These are phyloP conservation scores for Phaeosphaeria sp. DNA, from an alignment of 2,329 filamentous ascomycete genomes.

Conservation along the genomic window DNA sequence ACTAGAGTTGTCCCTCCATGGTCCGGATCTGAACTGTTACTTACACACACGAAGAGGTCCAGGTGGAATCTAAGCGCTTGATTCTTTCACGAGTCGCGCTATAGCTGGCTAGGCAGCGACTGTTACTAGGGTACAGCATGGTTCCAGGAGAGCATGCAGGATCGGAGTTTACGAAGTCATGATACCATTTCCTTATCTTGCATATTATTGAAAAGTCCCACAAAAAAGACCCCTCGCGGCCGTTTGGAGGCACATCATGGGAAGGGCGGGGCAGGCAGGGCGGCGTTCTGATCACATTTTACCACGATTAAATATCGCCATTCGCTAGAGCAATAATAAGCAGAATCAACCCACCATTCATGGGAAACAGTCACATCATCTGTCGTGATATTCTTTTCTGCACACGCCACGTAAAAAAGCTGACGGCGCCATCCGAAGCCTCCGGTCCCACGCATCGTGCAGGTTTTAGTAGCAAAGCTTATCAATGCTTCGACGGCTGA, in stretches of 20 bases:
- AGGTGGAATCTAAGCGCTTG: not conserved
- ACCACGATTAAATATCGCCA: not conserved
- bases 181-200: slow-evolving; percentile 25
- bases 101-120: slow-evolving; percentile 8
- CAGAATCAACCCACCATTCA: not conserved
- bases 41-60: slow-evolving; percentile 4
- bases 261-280: slow-evolving; percentile 9
- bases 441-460: not conserved
- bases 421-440: not conserved
- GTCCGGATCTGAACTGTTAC: not conserved
- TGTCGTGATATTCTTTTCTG: not conserved
- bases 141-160: not conserved
- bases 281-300: not conserved
- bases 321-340: not conserved
- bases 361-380: not conserved
- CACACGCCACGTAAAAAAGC: not conserved
- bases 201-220: slow-evolving; percentile 20
- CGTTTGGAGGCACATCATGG: slow-evolving; percentile 17
- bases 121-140: not conserved
- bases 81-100: not conserved
- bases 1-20: slow-evolving; percentile 18
- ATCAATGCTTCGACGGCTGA: not conserved
- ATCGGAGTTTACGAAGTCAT: slow-evolving; percentile 22
- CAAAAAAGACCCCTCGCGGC: slow-evolving; percentile 26
- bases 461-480: not conserved